A percentile compares a stretch with the other conserved stretches of the same genome.
phyloP scores from a whole-genome alignment of 257 asterid species.

The Scutellaria baicalensis region DNA sequence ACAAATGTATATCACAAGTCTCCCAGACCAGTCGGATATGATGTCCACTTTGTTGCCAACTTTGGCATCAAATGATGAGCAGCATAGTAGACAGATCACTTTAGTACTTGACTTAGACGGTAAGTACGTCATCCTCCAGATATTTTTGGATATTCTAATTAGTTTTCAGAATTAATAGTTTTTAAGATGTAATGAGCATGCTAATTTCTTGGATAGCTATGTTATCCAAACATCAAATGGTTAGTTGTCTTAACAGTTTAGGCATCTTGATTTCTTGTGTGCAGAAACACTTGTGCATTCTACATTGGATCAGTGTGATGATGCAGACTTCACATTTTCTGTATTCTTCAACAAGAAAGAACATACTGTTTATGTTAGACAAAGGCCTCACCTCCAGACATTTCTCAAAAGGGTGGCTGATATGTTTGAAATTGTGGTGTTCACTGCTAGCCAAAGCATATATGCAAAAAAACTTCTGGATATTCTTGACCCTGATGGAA shows the following conservation, averaged over 20 bases:
- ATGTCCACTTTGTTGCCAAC: constrained; percentile 30
- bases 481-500: constrained; percentile 87
- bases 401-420: constrained; percentile 81
- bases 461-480: constrained; percentile 80
- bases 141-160: not conserved
- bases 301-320: constrained; percentile 64
- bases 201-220: not conserved
- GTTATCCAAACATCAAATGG: not conserved
- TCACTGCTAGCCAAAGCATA: constrained; percentile 98
- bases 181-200: not conserved
- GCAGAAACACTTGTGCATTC: constrained; percentile 99
- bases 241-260: not conserved
- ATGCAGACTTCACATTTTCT: constrained; percentile 84
- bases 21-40: constrained; percentile 55
- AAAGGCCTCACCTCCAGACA: constrained; percentile 73
- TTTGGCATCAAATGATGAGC: constrained; percentile 34
- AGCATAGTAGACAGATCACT: constrained; percentile 44
- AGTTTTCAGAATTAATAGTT: not conserved
- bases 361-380: constrained; percentile 71
- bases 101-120: constrained; percentile 96
- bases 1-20: constrained; percentile 66
- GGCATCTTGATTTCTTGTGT: constrained; percentile 14
- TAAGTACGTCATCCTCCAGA: constrained; percentile 20
- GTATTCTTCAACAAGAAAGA: constrained; percentile 88
- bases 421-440: constrained; percentile 78